Percentiles rank a stretch among this genome's conserved stretches.
Conservation (phyloP, 1,139 yeast genomes). For the Geotrichum reessii region DNA sequence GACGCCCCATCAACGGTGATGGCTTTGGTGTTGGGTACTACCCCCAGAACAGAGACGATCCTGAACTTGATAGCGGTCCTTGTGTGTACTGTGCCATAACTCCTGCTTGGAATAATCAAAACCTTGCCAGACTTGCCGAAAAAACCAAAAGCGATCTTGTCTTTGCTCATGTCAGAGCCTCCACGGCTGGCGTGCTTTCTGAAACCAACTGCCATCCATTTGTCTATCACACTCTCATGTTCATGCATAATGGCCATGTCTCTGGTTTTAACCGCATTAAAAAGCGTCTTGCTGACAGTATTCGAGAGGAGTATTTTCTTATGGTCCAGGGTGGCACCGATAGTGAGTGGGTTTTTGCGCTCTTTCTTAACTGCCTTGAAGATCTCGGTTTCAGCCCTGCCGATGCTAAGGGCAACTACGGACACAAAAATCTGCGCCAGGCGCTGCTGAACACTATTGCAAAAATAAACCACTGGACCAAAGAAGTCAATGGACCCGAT, state of each 20-base stretch:
- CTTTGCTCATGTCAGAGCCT: constrained; percentile 94
- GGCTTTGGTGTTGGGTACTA: constrained; percentile 98
- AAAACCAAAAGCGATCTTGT: constrained; percentile 80
- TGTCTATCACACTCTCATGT: constrained; percentile 78
- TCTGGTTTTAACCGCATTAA: constrained; percentile 69
- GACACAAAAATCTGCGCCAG: constrained; percentile 54
- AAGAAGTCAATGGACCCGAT: constrained; percentile 41
- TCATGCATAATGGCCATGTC: constrained; percentile 96
- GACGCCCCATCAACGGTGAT: constrained; percentile 93
- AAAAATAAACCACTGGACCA: constrained; percentile 63
- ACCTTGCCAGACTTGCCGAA: constrained; percentile 75
- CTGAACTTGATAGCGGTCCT: constrained; percentile 55
- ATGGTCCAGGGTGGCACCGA: constrained; percentile 90
- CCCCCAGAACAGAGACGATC: constrained; percentile 41
- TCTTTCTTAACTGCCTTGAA: constrained; percentile 70
- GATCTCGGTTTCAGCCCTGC: constrained; percentile 72
- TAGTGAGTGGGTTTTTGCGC: constrained; percentile 90
- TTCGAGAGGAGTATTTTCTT: constrained; percentile 74
- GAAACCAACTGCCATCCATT: constrained; percentile 96
- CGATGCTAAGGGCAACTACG: constrained; percentile 42
- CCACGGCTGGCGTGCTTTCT: constrained; percentile 87
- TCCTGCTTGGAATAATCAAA: constrained; percentile 94
- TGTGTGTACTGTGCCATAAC: constrained; percentile 90
- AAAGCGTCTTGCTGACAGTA: constrained; percentile 60
- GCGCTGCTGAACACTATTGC: constrained; percentile 74